phyloP scores from a whole-genome alignment of 345 rosid genomes.

The Arabidopsis thaliana region DNA sequence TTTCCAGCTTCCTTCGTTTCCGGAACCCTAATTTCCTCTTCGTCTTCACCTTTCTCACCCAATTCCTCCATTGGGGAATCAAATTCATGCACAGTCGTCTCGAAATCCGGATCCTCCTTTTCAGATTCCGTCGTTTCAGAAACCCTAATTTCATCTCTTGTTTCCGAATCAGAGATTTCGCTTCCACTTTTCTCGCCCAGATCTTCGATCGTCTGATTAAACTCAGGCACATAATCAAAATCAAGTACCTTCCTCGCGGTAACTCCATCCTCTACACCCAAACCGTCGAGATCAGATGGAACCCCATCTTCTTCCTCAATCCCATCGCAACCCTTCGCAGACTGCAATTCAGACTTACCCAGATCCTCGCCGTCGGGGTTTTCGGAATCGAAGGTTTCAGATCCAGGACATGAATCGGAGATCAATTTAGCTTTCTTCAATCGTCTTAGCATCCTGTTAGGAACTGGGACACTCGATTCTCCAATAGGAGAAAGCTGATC shows the following conservation, averaged over 20 bases:
- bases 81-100: not conserved
- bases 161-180: constrained; percentile 41
- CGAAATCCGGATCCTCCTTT: not conserved
- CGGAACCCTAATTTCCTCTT: constrained; percentile 20
- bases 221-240: constrained; percentile 52
- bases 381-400: constrained; percentile 32
- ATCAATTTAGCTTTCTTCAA: constrained; percentile 56
- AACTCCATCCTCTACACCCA: constrained; percentile 38
- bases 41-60: constrained; percentile 21
- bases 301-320: constrained; percentile 43
- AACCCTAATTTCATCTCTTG: constrained; percentile 12
- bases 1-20: constrained; percentile 30
- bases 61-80: constrained; percentile 5
- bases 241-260: constrained; percentile 55
- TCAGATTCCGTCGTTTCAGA: constrained; percentile 7
- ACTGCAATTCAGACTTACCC: constrained; percentile 38
- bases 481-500: constrained; percentile 54
- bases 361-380: constrained; percentile 24
- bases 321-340: constrained; percentile 35
- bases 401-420: constrained; percentile 30
- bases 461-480: constrained; percentile 50
- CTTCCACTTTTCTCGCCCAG: constrained; percentile 41
- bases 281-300: constrained; percentile 46
- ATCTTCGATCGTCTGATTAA: constrained; percentile 47
- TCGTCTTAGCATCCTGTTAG: constrained; percentile 67